A percentile compares a stretch with the other conserved stretches of the same genome.
These are phyloP conservation scores for Thelonectria olida DNA, from an alignment of 2,329 filamentous ascomycete genomes.

Conservation along the genomic window DNA sequence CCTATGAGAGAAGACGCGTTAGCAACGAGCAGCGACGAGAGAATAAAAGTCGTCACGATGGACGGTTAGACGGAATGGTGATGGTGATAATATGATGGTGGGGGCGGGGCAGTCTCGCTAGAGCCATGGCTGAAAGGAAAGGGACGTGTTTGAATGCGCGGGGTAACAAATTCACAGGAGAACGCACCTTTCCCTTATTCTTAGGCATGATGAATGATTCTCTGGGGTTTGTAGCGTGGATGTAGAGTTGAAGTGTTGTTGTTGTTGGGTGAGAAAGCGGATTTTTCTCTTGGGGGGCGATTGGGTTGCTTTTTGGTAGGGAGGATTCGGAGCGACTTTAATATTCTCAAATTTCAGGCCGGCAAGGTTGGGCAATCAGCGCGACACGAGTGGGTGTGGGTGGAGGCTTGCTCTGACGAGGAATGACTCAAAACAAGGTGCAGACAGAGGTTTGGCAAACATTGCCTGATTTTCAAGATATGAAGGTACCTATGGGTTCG, in stretches of 20 bases:
- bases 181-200: slow-evolving; percentile 97
- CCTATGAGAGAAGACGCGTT: slow-evolving; percentile 61
- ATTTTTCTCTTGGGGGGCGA: slow-evolving; percentile 35
- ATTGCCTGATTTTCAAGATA: slow-evolving; percentile 10
- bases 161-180: slow-evolving; percentile 10
- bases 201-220: slow-evolving; percentile 79
- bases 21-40: slow-evolving; percentile 19
- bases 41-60: neutral
- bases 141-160: slow-evolving; percentile 9
- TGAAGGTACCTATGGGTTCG: neutral
- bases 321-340: slow-evolving; percentile 18
- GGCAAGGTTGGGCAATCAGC: slow-evolving; percentile 27
- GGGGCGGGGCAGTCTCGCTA: slow-evolving; percentile 41
- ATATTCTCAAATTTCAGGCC: slow-evolving; percentile 9
- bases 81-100: slow-evolving; percentile 33
- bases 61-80: slow-evolving; percentile 13
- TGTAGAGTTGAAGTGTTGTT: slow-evolving; percentile 37
- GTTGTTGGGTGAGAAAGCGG: slow-evolving; percentile 37
- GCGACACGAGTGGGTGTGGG: neutral
- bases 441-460: neutral
- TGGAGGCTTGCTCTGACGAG: neutral
- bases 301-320: slow-evolving; percentile 6
- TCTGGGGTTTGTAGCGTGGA: slow-evolving; percentile 16
- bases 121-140: slow-evolving; percentile 22
- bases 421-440: slow-evolving; percentile 11